Evolutionary conservation across 2,329 filamentous ascomycete species (phyloP).

Genomic region (Ceratocystis papillata): DNA sequence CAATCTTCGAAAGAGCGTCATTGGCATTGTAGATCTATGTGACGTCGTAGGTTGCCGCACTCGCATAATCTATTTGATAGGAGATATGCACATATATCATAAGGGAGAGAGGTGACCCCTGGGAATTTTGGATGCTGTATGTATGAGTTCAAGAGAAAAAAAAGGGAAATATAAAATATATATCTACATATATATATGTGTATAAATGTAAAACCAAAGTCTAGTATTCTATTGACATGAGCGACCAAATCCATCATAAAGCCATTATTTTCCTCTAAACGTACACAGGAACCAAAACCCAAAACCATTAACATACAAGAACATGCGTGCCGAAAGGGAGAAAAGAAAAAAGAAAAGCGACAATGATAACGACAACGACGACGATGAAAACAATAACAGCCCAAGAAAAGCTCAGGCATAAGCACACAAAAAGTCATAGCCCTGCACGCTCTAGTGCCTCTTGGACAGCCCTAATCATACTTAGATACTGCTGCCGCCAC

Average conservation of each 20-base stretch:
- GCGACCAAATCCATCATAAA: background rate
- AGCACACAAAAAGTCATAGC: background rate
- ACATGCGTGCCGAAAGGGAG: too few species aligned
- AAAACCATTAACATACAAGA: background rate
- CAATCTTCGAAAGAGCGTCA: background rate
- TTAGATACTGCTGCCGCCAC: background rate
- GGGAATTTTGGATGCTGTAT: too few species aligned
- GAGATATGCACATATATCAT: too few species aligned
- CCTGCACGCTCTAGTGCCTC: background rate
- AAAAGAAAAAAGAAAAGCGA: too few species aligned
- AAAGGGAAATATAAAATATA: background rate
- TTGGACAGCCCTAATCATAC: background rate
- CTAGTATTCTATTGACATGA: background rate
- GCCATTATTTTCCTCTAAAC: too few species aligned
- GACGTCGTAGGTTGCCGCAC: background rate
- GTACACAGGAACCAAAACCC: background rate
- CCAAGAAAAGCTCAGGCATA: too few species aligned
- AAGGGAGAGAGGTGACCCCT: too few species aligned
- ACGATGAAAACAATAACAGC: too few species aligned
- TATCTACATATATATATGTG: too few species aligned
- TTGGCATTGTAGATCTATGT: background rate
- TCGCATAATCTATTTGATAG: background rate
- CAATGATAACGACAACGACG: too few species aligned
- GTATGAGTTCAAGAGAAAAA: too few species aligned
- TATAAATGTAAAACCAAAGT: background rate